A percentile compares a stretch with the other conserved stretches of the same genome.
Evolutionary conservation across 2,329 filamentous ascomycete species (phyloP).

Genomic region (Fusarium torreyae): DNA sequence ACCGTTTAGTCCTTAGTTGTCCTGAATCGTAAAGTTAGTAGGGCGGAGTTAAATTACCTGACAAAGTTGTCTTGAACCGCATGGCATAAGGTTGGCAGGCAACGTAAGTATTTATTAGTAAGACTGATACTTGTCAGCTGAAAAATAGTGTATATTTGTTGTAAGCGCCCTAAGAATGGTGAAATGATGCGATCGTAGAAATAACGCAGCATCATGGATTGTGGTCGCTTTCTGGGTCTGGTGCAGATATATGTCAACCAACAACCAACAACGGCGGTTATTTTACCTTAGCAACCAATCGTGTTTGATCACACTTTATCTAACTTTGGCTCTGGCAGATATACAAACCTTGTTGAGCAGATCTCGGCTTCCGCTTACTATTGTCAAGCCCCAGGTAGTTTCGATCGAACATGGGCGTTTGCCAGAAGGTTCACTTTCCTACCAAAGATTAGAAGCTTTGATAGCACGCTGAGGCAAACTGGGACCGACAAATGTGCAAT

Average conservation of each 20-base stretch:
- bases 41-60: not conserved
- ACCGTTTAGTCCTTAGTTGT: no score
- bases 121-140: not conserved
- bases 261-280: conserved; percentile 25
- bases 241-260: not conserved
- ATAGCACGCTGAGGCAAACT: no score
- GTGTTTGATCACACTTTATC: not conserved
- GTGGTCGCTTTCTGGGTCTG: conserved; percentile 1
- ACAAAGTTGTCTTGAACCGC: not conserved
- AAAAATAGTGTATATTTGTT: not conserved
- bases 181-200: not conserved
- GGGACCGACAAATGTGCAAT: no score
- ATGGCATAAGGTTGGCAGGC: not conserved
- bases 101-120: no score
- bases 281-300: conserved; percentile 1
- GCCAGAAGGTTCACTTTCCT: no score
- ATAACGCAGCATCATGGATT: not conserved
- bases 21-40: not conserved
- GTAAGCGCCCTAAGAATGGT: conserved; percentile 16
- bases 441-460: no score
- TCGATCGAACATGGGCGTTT: no score
- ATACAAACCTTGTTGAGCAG: no score
- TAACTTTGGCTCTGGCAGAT: not conserved
- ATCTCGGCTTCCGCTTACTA: no score
- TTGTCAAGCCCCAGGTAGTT: no score